phyloP scores from a whole-genome alignment of 768 basidiomycete species.

The Leucocoprinus sp. region DNA sequence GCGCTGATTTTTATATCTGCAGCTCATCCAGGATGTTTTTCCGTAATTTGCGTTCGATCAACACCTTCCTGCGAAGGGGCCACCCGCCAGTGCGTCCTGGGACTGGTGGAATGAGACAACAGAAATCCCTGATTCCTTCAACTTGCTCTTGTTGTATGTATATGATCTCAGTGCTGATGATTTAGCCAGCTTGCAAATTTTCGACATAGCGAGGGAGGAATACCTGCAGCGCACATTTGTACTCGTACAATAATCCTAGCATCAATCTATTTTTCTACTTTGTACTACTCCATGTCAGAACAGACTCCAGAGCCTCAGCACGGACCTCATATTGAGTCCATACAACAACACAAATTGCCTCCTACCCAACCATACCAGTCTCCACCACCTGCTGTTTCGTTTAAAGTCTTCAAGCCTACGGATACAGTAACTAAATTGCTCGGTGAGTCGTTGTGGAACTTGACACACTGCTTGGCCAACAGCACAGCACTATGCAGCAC shows the following conservation, averaged over 20 bases:
- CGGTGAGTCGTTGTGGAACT: slow-evolving; percentile 10
- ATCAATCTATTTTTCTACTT: not conserved
- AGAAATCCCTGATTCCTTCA: slow-evolving; percentile 39
- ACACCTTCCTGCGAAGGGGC: slow-evolving; percentile 59
- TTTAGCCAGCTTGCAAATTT: no score
- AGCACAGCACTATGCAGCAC: slow-evolving; percentile 23
- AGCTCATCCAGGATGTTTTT: slow-evolving; percentile 38
- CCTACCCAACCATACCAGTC: no score
- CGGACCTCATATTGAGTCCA: not conserved
- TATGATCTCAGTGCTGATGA: slow-evolving; percentile 1
- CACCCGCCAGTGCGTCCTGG: slow-evolving; percentile 71
- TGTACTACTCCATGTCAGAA: not conserved
- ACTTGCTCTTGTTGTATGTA: slow-evolving; percentile 24
- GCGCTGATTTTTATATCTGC: not conserved
- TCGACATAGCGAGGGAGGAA: no score
- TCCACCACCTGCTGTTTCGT: not conserved
- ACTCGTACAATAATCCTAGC: not conserved
- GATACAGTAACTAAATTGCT: slow-evolving; percentile 3
- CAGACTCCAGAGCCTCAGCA: not conserved
- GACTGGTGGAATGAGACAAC: slow-evolving; percentile 66
- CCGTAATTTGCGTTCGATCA: slow-evolving; percentile 90
- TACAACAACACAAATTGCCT: no score
- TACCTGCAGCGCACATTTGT: not conserved
- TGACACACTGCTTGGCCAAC: not conserved
- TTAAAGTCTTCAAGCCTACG: slow-evolving; percentile 7